A percentile compares a stretch with the other conserved stretches of the same genome.
Conservation (phyloP, 108 stramenopile species). For the Skeletonema marinoi region DNA sequence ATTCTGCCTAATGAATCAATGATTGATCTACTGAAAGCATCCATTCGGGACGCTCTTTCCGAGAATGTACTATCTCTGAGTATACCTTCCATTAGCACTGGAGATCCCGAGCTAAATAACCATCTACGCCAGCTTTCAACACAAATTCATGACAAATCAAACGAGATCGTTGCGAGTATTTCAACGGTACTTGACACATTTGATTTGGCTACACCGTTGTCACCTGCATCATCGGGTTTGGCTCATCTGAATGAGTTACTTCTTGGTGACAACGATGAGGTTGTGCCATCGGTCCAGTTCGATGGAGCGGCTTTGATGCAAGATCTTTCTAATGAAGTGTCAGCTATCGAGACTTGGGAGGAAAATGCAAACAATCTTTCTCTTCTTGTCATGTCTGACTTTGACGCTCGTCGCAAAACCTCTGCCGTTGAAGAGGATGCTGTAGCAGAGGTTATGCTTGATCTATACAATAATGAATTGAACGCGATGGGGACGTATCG, state of each 20-base stretch:
- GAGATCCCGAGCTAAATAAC: background rate
- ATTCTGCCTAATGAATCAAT: background rate
- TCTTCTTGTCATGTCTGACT: slow-evolving; percentile 24
- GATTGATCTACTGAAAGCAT: background rate
- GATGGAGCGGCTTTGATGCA: slow-evolving; percentile 24
- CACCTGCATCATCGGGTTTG: background rate
- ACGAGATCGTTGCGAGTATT: slow-evolving; percentile 11
- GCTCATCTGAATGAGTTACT: background rate
- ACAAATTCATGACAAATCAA: slow-evolving; percentile 18
- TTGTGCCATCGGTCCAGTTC: background rate
- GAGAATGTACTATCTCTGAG: background rate
- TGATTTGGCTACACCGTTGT: background rate
- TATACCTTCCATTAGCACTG: background rate
- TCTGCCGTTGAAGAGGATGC: slow-evolving; percentile 5
- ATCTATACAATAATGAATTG: background rate
- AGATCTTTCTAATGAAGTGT: slow-evolving; percentile 22
- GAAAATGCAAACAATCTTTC: slow-evolving; percentile 37
- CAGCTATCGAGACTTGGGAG: slow-evolving; percentile 36
- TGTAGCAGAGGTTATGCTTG: slow-evolving; percentile 14
- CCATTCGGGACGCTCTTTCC: background rate
- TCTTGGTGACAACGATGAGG: background rate
- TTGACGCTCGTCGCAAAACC: slow-evolving; percentile 21
- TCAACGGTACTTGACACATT: slow-evolving; percentile 27
- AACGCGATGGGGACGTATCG: background rate
- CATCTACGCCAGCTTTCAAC: slow-evolving; percentile 4